A percentile compares a stretch with the other conserved stretches of the same genome.
phyloP scores from a whole-genome alignment of 1,284 basidiomycete genomes.

The Agaricales sp. region DNA sequence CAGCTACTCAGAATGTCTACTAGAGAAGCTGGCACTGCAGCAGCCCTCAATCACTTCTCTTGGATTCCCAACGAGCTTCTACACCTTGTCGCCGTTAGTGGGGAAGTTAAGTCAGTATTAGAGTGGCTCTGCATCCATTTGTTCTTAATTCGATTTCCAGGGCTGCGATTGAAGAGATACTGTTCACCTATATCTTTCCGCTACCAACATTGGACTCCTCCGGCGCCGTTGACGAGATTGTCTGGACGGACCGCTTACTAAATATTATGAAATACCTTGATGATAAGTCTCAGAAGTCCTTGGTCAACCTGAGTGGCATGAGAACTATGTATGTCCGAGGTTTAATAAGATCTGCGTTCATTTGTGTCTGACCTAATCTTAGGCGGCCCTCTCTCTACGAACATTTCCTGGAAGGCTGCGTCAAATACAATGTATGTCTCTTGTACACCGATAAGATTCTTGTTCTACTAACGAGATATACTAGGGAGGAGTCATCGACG shows the following conservation, averaged over 20 bases:
- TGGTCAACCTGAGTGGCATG: constrained; percentile 57
- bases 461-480: constrained; percentile 5
- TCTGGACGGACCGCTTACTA: constrained; percentile 82
- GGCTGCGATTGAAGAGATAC: background rate
- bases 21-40: constrained; percentile 73
- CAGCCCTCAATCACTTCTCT: constrained; percentile 73
- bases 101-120: constrained; percentile 46
- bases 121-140: constrained; percentile 1
- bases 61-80: constrained; percentile 84
- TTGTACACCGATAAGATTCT: no score
- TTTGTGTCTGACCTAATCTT: background rate
- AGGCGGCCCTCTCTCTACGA: constrained; percentile 59
- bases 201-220: background rate
- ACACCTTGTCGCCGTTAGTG: constrained; percentile 37
- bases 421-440: constrained; percentile 67
- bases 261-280: constrained; percentile 68
- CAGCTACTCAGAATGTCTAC: constrained; percentile 6
- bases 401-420: constrained; percentile 52
- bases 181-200: background rate
- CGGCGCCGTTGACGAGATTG: constrained; percentile 45
- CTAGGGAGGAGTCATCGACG: constrained; percentile 80
- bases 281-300: constrained; percentile 40
- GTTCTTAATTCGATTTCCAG: constrained; percentile 1
- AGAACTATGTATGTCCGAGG: constrained; percentile 47
- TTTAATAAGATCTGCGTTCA: no score